Percentiles rank a stretch among this genome's conserved stretches.
Conservation (phyloP, 2,329 filamentous ascomycete species). For the Fusarium oligoseptatum region DNA sequence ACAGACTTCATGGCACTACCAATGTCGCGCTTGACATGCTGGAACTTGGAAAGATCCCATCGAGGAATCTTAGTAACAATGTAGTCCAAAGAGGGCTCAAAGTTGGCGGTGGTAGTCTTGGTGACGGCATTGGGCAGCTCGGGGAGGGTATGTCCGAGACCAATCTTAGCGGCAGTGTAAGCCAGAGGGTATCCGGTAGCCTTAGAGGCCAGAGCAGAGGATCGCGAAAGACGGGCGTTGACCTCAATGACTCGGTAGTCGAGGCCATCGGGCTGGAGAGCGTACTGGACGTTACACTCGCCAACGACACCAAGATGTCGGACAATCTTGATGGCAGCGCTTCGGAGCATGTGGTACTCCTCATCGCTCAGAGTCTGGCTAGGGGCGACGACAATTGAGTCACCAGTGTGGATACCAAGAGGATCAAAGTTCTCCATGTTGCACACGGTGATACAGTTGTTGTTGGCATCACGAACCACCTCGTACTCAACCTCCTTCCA, state of each 20-base stretch:
- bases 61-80: constrained; percentile 98
- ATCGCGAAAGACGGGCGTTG: constrained; percentile 95
- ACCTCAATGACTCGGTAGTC: constrained; percentile 99
- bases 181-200: constrained; percentile 96
- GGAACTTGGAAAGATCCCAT: constrained; percentile 99
- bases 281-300: constrained; percentile 99
- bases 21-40: constrained; percentile 97
- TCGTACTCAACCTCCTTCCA: constrained; percentile 99
- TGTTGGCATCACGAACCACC: constrained; percentile 92
- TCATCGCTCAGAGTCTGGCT: constrained; percentile 97
- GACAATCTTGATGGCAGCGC: constrained; percentile 96
- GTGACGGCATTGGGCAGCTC: constrained; percentile 98
- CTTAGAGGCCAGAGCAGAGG: constrained; percentile 95
- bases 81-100: constrained; percentile 97
- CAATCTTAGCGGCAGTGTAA: constrained; percentile 96
- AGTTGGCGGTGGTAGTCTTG: constrained; percentile 98
- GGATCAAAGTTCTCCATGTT: constrained; percentile 99
- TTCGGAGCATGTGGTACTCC: constrained; percentile 99
- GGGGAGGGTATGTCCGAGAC: constrained; percentile 92
- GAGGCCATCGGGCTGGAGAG: constrained; percentile 91
- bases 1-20: constrained; percentile 99
- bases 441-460: constrained; percentile 99
- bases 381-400: constrained; percentile 97
- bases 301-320: constrained; percentile 96
- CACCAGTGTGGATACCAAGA: constrained; percentile 96